Conservation (phyloP, 805 yeast genomes). For the Suhomyces prunicola region DNA sequence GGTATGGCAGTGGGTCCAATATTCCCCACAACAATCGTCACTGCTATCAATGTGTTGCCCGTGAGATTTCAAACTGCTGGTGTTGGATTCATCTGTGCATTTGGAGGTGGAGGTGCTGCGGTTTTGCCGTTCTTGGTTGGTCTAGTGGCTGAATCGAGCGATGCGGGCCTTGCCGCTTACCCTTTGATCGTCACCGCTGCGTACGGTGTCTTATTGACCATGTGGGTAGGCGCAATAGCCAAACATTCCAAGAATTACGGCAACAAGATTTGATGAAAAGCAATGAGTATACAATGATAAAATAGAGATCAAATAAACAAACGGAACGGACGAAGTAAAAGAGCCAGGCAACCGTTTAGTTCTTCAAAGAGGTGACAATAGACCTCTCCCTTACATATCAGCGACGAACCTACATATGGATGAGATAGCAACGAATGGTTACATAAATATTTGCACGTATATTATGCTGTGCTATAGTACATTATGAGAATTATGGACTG, state of each 20-base stretch:
- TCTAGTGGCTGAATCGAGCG: slow-evolving; percentile 32
- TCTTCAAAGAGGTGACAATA: not conserved
- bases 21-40: slow-evolving; percentile 66
- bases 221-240: slow-evolving; percentile 21
- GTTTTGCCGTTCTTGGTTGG: slow-evolving; percentile 68
- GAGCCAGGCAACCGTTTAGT: not conserved
- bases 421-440: not conserved
- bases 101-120: slow-evolving; percentile 86
- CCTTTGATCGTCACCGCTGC: slow-evolving; percentile 29
- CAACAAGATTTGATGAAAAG: not conserved
- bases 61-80: slow-evolving; percentile 58
- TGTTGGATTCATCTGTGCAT: slow-evolving; percentile 69
- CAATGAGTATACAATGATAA: not conserved
- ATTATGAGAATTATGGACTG: not conserved
- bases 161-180: slow-evolving; percentile 27
- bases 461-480: not conserved
- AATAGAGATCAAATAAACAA: not conserved
- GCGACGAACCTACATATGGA: not conserved
- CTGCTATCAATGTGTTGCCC: slow-evolving; percentile 63
- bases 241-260: not conserved
- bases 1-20: slow-evolving; percentile 54
- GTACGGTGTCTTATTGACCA: slow-evolving; percentile 19
- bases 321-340: not conserved
- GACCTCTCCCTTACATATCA: not conserved
- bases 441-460: not conserved